phyloP scores from a whole-genome alignment of 1,139 yeast genomes.

The Yamadazyma triangularis region DNA sequence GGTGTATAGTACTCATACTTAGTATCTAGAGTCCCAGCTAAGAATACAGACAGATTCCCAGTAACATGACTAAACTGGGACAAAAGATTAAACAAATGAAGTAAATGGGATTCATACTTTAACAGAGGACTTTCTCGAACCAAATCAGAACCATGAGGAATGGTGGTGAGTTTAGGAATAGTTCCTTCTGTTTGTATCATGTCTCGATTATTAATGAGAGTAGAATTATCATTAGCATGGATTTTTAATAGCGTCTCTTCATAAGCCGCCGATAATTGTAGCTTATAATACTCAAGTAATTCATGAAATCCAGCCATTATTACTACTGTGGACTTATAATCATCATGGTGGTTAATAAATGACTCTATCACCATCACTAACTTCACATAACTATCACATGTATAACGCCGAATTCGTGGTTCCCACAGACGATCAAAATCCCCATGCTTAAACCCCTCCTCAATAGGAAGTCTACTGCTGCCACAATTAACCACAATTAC shows the following conservation, averaged over 20 bases:
- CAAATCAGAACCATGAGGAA: slow-evolving; percentile 30
- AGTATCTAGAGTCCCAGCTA: slow-evolving; percentile 31
- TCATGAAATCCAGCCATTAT: slow-evolving; percentile 34
- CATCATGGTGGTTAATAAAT: background rate
- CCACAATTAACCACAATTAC: too few relatives aligned
- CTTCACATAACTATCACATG: slow-evolving; percentile 26
- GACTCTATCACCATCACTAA: slow-evolving; percentile 16
- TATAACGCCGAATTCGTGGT: slow-evolving; percentile 12
- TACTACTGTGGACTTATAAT: slow-evolving; percentile 15
- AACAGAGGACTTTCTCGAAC: slow-evolving; percentile 27
- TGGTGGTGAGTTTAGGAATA: slow-evolving; percentile 19
- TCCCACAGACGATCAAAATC: too few relatives aligned
- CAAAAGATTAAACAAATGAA: slow-evolving; percentile 21
- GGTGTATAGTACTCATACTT: slow-evolving; percentile 14
- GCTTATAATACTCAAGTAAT: slow-evolving; percentile 29
- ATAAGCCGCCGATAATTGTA: slow-evolving; percentile 30
- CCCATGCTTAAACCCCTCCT: too few relatives aligned
- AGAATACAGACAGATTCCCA: slow-evolving; percentile 22
- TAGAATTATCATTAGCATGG: slow-evolving; percentile 25
- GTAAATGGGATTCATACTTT: slow-evolving; percentile 30
- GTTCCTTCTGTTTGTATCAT: slow-evolving; percentile 21
- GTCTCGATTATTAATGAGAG: slow-evolving; percentile 16
- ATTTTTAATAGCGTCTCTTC: slow-evolving; percentile 33
- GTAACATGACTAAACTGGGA: slow-evolving; percentile 18
- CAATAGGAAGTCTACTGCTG: too few relatives aligned